Conservation (phyloP, 2,329 filamentous ascomycete genomes). For the Samsoniella hepiali region DNA sequence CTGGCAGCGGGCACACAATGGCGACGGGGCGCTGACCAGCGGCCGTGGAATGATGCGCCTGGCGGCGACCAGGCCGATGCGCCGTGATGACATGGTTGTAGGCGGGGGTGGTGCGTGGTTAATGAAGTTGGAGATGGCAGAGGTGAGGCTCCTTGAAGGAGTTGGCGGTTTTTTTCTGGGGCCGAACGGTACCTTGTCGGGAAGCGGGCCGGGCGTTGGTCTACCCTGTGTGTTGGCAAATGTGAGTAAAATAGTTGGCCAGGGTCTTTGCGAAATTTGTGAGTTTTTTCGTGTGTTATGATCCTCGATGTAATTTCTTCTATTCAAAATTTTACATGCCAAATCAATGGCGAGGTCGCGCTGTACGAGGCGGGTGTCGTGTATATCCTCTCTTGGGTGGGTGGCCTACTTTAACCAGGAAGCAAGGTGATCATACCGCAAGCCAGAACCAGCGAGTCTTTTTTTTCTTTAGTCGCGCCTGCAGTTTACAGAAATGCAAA, state of each 20-base stretch:
- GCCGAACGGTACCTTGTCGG: not conserved
- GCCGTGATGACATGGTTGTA: constrained; percentile 32
- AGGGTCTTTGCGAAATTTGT: not conserved
- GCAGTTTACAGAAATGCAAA: too few relatives aligned
- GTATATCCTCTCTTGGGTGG: too few relatives aligned
- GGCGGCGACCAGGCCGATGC: constrained; percentile 30
- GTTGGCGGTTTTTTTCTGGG: constrained; percentile 9
- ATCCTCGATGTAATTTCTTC: too few relatives aligned
- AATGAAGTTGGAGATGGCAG: not conserved
- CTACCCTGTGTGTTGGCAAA: too few relatives aligned
- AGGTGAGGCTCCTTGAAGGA: not conserved
- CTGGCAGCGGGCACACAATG: constrained; percentile 48
- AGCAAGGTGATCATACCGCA: too few relatives aligned
- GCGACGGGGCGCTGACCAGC: constrained; percentile 27
- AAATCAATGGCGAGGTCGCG: too few relatives aligned
- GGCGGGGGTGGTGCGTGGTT: not conserved
- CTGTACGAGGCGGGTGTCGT: too few relatives aligned
- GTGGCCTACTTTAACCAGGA: too few relatives aligned
- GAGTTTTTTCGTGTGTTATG: not conserved
- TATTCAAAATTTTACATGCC: too few relatives aligned
- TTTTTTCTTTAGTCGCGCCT: too few relatives aligned
- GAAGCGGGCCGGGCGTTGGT: not conserved
- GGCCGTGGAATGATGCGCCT: constrained; percentile 21
- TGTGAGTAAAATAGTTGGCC: too few relatives aligned
- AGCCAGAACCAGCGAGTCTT: too few relatives aligned